Evolutionary conservation across 768 basidiomycete genomes (phyloP).

Genomic region (Russula sp.): DNA sequence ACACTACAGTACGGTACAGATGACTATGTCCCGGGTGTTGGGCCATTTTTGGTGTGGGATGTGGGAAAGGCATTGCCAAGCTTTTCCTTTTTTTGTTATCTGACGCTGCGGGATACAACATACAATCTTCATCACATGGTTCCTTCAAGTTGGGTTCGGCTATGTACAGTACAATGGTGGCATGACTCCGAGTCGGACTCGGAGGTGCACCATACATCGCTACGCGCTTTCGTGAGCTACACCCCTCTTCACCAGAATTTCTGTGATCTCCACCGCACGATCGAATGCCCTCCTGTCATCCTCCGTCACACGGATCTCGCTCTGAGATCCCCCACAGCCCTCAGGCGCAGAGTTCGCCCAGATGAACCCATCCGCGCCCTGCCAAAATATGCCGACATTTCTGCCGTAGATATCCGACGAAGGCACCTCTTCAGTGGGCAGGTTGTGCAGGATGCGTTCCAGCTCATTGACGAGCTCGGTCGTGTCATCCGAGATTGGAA

Average conservation of each 20-base stretch:
- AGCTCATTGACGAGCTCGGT: slow-evolving; percentile 50
- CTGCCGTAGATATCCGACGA: slow-evolving; percentile 67
- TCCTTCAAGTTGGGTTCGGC: too few species aligned
- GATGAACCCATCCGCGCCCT: slow-evolving; percentile 44
- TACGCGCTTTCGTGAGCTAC: slow-evolving; percentile 14
- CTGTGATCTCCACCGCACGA: slow-evolving; percentile 63
- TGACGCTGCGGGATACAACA: too few species aligned
- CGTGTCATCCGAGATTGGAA: slow-evolving; percentile 34
- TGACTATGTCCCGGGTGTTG: too few species aligned
- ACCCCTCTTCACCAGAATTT: slow-evolving; percentile 37
- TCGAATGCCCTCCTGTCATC: slow-evolving; percentile 64
- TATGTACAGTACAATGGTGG: neutral
- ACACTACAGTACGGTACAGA: too few species aligned
- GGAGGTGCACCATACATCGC: neutral
- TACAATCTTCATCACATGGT: too few species aligned
- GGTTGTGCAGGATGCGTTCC: slow-evolving; percentile 47
- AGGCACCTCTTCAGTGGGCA: slow-evolving; percentile 51
- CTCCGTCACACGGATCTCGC: slow-evolving; percentile 42
- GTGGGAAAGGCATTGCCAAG: too few species aligned
- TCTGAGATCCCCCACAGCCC: slow-evolving; percentile 52
- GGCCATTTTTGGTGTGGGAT: too few species aligned
- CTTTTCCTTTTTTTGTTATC: too few species aligned
- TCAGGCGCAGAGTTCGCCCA: slow-evolving; percentile 60
- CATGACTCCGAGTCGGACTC: too few species aligned
- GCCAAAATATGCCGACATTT: slow-evolving; percentile 59